Evolutionary conservation across 192 early-diverging fungal species (phyloP).

Genomic region (Rhizophagus sp.): DNA sequence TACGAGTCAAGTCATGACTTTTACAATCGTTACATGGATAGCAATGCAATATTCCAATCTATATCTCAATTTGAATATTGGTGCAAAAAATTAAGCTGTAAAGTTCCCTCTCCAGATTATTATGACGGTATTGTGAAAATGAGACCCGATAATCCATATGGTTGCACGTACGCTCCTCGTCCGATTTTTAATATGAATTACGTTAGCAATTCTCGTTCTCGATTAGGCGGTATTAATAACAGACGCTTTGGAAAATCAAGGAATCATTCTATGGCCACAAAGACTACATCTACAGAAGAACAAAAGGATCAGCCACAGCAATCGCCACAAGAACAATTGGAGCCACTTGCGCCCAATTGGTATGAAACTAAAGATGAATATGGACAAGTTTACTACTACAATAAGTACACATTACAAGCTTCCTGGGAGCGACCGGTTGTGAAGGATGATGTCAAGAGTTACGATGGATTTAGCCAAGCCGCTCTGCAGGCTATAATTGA

Average conservation of each 20-base stretch:
- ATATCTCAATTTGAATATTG: neutral
- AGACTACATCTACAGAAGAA: neutral
- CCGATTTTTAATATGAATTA: neutral
- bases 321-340: neutral
- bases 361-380: slow-evolving; percentile 14
- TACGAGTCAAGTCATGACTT: neutral
- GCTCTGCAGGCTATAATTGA: slow-evolving; percentile 7
- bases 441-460: slow-evolving; percentile 2
- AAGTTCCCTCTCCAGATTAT: neutral
- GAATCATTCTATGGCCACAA: neutral
- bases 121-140: neutral
- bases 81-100: neutral
- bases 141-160: neutral
- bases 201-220: neutral
- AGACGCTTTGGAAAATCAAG: neutral
- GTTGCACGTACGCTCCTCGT: neutral
- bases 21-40: neutral
- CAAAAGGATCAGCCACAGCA: neutral
- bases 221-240: neutral
- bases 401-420: slow-evolving; percentile 2
- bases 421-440: slow-evolving; percentile 9
- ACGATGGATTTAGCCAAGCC: slow-evolving; percentile 1
- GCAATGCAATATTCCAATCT: neutral
- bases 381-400: slow-evolving; percentile 2
- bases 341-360: slow-evolving; percentile 18